Conservation (phyloP, 768 basidiomycete genomes). For the Kwoniella dendrophila region DNA sequence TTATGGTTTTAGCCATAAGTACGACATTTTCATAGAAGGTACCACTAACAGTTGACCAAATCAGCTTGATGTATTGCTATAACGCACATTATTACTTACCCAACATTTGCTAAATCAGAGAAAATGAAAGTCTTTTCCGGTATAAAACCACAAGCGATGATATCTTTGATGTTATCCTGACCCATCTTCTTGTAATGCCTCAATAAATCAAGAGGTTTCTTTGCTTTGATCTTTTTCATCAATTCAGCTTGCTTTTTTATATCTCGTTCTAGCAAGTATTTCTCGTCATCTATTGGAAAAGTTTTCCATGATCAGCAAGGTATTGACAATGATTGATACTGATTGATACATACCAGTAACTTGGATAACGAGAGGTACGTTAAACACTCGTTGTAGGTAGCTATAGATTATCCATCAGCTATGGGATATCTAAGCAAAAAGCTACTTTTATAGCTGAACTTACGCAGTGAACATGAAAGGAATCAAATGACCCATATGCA, state of each 20-base stretch:
- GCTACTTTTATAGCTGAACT: slow-evolving; percentile 43
- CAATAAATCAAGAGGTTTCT: slow-evolving; percentile 62
- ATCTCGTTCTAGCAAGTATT: slow-evolving; percentile 93
- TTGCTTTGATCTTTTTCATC: slow-evolving; percentile 47
- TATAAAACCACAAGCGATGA: slow-evolving; percentile 94
- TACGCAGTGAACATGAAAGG: slow-evolving; percentile 97
- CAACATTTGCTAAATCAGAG: slow-evolving; percentile 84
- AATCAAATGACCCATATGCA: slow-evolving; percentile 97
- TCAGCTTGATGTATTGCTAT: slow-evolving; percentile 2
- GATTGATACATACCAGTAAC: slow-evolving; percentile 70
- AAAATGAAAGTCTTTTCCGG: slow-evolving; percentile 95
- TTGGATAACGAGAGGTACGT: slow-evolving; percentile 91
- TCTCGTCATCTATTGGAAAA: slow-evolving; percentile 75
- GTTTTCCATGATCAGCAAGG: not conserved
- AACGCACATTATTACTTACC: slow-evolving; percentile 43
- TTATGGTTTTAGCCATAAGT: slow-evolving; percentile 87
- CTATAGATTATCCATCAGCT: slow-evolving; percentile 57
- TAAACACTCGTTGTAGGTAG: slow-evolving; percentile 95
- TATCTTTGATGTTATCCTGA: slow-evolving; percentile 85
- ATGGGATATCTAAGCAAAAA: not conserved
- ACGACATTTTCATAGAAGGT: slow-evolving; percentile 93
- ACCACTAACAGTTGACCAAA: slow-evolving; percentile 60
- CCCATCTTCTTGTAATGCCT: slow-evolving; percentile 78
- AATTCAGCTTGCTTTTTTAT: slow-evolving; percentile 49
- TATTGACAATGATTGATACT: not conserved